Base-by-base conservation (phyloP, 2,329 filamentous ascomycete species). In the Nemania abortiva region DNA sequence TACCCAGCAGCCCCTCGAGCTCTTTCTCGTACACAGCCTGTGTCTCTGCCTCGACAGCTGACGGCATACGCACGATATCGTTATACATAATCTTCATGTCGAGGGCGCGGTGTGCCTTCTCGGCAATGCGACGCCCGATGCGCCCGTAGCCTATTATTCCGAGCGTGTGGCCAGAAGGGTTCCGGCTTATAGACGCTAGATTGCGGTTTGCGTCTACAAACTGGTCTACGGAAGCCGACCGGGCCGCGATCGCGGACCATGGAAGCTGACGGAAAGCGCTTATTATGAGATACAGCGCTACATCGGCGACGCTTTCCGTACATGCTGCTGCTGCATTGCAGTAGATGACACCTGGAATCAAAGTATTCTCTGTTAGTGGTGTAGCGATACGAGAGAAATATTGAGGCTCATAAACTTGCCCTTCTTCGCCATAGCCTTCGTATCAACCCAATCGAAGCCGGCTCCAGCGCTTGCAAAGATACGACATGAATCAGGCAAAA, bases 391-490 rank as follows among this genome's bases (percentile, higher is more conserved):
- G 11, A 54, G 47, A 31, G 3, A 39, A 57, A 45, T 24, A 50
- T 45, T 29, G 27, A 50, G 9, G 34, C 15, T 31, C 34, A 37
- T 45, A 15, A 47, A 37, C 6, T 45, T 22, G 54, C 59, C 59
- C 18, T 62, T 62, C 59, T 54, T 54, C 3, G 59, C 59, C 59
- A 62, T 54, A 34, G 74, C 55, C 22, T 75, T 82, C 2, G 87
- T 86, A 77, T 91, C 85, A 5, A 86, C 87, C 87, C 88, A 90
- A 77, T 91, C 88, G 77, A 88, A 90, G 2, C 89, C 88, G 15
- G 88, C 88, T 2, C 88, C 88, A 1, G 89, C 88, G 18, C 84
- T 86, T 18, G 88, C 86, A 77, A 86, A 89, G 18, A 90, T 84
- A 70, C 83, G 85, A 69, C 87, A 84, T 0, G 84, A 86, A 0